phyloP scores from a whole-genome alignment of 257 asterid species.

The Eucommia ulmoides region DNA sequence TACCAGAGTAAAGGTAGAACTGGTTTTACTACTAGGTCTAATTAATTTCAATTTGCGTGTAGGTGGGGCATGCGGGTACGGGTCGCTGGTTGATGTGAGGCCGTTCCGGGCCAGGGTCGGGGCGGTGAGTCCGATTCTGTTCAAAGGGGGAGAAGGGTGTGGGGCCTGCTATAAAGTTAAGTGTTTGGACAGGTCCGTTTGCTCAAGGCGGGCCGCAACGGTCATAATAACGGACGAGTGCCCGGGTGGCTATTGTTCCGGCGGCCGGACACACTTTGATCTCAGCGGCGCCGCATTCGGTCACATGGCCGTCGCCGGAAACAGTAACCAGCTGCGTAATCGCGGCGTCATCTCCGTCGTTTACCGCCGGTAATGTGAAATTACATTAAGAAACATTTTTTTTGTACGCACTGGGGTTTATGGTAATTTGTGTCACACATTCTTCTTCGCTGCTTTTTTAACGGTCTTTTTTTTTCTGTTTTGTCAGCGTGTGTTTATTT shows the following conservation, averaged over 20 bases:
- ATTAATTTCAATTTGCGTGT: too few species aligned
- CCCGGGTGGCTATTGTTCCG: constrained; percentile 77
- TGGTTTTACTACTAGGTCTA: too few species aligned
- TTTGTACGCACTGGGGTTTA: too few species aligned
- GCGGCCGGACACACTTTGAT: constrained; percentile 59
- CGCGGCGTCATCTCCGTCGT: constrained; percentile 71
- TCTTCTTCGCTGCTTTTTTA: constrained; percentile 8
- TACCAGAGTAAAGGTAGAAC: too few species aligned
- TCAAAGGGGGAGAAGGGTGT: constrained; percentile 87
- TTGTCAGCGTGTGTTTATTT: constrained; percentile 20
- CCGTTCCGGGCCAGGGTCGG: constrained; percentile 92
- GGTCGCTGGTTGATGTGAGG: constrained; percentile 83
- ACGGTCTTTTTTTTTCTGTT: constrained; percentile 43
- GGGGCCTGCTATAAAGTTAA: constrained; percentile 90
- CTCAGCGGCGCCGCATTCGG: constrained; percentile 97
- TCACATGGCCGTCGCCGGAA: constrained; percentile 74
- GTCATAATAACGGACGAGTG: constrained; percentile 91
- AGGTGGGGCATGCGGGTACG: constrained; percentile 97
- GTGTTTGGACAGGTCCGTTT: constrained; percentile 73
- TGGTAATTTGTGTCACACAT: too few species aligned
- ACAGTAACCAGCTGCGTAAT: constrained; percentile 63
- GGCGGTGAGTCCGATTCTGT: constrained; percentile 88
- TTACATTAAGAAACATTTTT: too few species aligned
- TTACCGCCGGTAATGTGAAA: constrained; percentile 49
- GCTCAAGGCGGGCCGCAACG: constrained; percentile 83